Base-by-base conservation (phyloP, 1,139 yeast genomes). In the Nadsonia commutata region DNA sequence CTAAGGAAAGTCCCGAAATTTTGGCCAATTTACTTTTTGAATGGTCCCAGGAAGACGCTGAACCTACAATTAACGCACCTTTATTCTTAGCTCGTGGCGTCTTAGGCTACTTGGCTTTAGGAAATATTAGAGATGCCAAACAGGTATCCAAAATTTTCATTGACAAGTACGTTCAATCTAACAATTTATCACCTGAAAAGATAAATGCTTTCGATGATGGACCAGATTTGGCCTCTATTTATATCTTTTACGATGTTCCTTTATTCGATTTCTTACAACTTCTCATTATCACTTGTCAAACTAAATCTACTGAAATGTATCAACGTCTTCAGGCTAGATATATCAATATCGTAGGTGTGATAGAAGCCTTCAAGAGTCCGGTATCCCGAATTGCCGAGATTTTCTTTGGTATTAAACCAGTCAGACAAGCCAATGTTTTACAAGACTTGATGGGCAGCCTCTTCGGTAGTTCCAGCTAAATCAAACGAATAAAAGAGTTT, bases 401-500 rank as follows among this genome's bases (percentile, higher is more conserved):
- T 5, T 74, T 71, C 55, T 79, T 78, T 52, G 82, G 80, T 13
- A 73, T 79, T 39, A 62, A 72, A 17, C 67, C 74, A 11, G 75
- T 70, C 43, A 74, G 71, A 42, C 78, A 74, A 46, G 70, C 70
- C 17, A 84, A 85, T 56, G 68, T 83, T 67, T 64, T 88, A 55
- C 90, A 85, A 53, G 85, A 80, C 55, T 70, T 88, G 67, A 83
- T 88, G 94, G 79, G 93, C 19, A 85, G 86, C 27, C 67, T 86
- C 45, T 70, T 84, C 37, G 71, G 33, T 7, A 16, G 33, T 6
- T 27, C 33, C 5, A 27, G 16, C n/a, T 27, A 9, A 27, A 27
- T n/a, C n/a, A n/a, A n/a, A n/a, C n/a, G n/a, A n/a, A n/a, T n/a
- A n/a, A n/a, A n/a, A n/a, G n/a, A n/a, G n/a, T n/a, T n/a, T n/a